Evolutionary conservation across 768 basidiomycete genomes (phyloP).

Genomic region (Tulasnella sp.): DNA sequence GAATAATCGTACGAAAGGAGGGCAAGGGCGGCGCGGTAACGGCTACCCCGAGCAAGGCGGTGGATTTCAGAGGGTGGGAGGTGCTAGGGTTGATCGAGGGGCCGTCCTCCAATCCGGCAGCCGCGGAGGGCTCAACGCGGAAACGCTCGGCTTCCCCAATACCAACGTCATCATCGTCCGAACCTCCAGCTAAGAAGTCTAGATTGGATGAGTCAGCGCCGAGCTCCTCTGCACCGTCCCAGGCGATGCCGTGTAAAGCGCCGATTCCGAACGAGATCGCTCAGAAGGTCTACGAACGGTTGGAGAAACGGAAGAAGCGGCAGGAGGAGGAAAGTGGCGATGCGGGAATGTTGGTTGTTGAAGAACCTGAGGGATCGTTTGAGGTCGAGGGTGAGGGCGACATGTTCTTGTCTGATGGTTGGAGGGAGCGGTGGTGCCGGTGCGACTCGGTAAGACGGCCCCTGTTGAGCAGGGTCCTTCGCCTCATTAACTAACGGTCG

Average conservation of each 20-base stretch:
- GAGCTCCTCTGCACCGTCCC: slow-evolving; percentile 21
- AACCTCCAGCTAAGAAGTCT: slow-evolving; percentile 43
- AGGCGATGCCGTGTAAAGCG: slow-evolving; percentile 47
- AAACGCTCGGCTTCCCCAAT: slow-evolving; percentile 31
- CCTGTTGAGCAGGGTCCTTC: background rate
- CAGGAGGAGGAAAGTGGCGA: background rate
- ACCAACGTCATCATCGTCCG: slow-evolving; percentile 33
- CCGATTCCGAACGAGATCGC: slow-evolving; percentile 49
- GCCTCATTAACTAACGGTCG: background rate
- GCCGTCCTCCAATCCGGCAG: slow-evolving; percentile 32
- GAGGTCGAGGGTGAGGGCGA: slow-evolving; percentile 57
- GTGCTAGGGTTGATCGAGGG: slow-evolving; percentile 11
- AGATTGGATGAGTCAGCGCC: slow-evolving; percentile 36
- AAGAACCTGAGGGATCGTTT: slow-evolving; percentile 15
- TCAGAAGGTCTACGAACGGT: slow-evolving; percentile 44
- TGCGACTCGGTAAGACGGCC: slow-evolving; percentile 52
- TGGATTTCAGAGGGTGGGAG: slow-evolving; percentile 32
- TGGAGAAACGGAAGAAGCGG: slow-evolving; percentile 1
- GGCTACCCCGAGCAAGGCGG: slow-evolving; percentile 34
- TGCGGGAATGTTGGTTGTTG: background rate
- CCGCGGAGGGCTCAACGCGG: background rate
- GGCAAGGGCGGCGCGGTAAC: slow-evolving; percentile 40
- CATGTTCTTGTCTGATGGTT: slow-evolving; percentile 68
- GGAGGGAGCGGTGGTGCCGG: slow-evolving; percentile 74
- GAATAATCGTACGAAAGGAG: slow-evolving; percentile 55